Evolutionary conservation across 371 early-diverging fungal genomes (phyloP).

Genomic region (Parasitella parasitica): DNA sequence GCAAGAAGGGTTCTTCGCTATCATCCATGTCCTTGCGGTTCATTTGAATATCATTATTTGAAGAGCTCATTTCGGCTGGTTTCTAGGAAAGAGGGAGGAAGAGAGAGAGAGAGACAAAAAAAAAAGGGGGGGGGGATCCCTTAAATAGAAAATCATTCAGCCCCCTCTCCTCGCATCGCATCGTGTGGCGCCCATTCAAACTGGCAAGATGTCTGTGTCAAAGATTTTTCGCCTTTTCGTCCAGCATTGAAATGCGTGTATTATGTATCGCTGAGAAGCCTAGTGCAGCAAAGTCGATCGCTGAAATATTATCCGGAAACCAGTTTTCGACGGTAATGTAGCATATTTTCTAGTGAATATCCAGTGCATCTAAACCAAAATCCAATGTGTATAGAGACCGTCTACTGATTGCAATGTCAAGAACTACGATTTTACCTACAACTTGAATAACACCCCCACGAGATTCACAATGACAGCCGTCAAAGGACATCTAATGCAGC

Average conservation of each 20-base stretch:
- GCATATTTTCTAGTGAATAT: background rate
- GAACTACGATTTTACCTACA: constrained; percentile 79
- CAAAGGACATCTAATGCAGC: constrained; percentile 73
- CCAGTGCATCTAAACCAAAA: background rate
- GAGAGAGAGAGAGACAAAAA: background rate
- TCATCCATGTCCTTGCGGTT: constrained; percentile 38
- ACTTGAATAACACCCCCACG: constrained; percentile 52
- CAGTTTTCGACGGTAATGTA: constrained; percentile 29
- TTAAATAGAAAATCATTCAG: background rate
- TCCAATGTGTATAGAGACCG: constrained; percentile 30
- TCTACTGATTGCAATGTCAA: constrained; percentile 68
- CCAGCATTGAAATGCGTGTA: constrained; percentile 50
- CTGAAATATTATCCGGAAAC: constrained; percentile 74
- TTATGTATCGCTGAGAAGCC: constrained; percentile 99
- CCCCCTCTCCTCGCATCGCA: background rate
- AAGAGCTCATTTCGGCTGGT: constrained; percentile 9
- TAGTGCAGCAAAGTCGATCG: constrained; percentile 92
- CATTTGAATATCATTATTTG: constrained; percentile 37
- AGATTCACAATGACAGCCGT: constrained; percentile 87
- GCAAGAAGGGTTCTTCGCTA: constrained; percentile 56
- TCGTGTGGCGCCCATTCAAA: background rate
- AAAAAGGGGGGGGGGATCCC: background rate
- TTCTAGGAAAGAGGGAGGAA: background rate
- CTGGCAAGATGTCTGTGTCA: background rate
- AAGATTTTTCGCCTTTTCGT: background rate